Evolutionary conservation across 108 stramenopile genomes (phyloP), one percentile per base, ranked within the genome.

Genomic region (Chaetoceros muelleri): DNA sequence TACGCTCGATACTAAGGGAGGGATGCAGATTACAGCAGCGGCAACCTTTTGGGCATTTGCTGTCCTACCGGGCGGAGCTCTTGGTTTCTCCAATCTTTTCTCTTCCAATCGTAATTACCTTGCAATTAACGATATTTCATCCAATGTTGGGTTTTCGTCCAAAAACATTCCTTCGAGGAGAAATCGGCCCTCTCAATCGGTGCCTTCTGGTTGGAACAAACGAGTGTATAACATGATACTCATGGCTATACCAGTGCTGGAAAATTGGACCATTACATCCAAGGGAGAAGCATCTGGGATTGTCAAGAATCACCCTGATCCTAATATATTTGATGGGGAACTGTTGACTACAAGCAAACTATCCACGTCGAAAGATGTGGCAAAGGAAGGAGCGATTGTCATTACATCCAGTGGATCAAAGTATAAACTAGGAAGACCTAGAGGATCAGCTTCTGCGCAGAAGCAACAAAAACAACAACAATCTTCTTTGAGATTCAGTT

Each of bases 311-410:
- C 75, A 76, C 26, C 71, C 64, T n/a, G 59, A 62, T 2, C 34
- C 13, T 10, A 13, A 40, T 40, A 72, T 76, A 27, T 58, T 58
- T 40, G 75, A 76, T 48, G 75, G 75, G 10, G 75, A 76, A 50
- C 59, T 64, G 0, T 65, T 76, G 23, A 67, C 69, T 1, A 76
- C 75, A 13, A 68, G 66, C 53, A 69, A 69, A 13, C 48, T 74
- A 17, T 18, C 52, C 13, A 69, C 70, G 44, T 17, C 65, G 16
- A 44, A 55, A 10, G 57, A 54, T 28, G 57, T 59, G 5, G 46
- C 47, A 2, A 70, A 71, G 49, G 59, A 53, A 22, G 34, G 34
- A 40, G 62, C 57, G 55, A 52, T 74, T 26, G 73, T 78, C 10
- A 66, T 61, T 20, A 78, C 76, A 2, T 44, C 46, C 28, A 66